Evolutionary conservation across 768 basidiomycete genomes (phyloP).

Genomic region (Clavulina sp.): DNA sequence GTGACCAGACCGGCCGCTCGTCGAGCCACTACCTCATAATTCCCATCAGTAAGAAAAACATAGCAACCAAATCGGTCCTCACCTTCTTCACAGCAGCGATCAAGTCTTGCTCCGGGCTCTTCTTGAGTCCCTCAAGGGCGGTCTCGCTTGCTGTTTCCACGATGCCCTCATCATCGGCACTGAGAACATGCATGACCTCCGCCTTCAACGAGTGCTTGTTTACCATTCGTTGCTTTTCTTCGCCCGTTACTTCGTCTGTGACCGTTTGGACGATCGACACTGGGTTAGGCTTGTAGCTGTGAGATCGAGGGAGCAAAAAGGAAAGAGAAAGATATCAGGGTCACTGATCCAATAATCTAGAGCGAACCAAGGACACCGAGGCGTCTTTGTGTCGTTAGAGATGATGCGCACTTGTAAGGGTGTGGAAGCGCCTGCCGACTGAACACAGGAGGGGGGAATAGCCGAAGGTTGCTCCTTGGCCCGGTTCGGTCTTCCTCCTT

Average conservation of each 20-base stretch:
- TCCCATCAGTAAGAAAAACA: slow-evolving; percentile 25
- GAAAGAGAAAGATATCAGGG: not conserved
- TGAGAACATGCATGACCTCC: slow-evolving; percentile 51
- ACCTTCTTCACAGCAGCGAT: not conserved
- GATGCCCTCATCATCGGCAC: slow-evolving; percentile 20
- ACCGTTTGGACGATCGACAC: slow-evolving; percentile 52
- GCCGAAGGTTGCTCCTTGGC: slow-evolving; percentile 34
- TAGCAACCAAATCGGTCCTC: not conserved
- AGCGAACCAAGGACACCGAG: no score
- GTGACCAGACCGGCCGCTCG: slow-evolving; percentile 75
- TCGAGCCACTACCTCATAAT: no score
- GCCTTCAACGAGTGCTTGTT: slow-evolving; percentile 79
- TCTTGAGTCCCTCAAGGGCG: slow-evolving; percentile 30
- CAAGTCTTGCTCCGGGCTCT: slow-evolving; percentile 11
- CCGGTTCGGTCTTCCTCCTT: slow-evolving; percentile 3
- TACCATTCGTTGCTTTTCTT: slow-evolving; percentile 67
- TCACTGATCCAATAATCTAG: no score
- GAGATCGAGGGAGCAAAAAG: not conserved
- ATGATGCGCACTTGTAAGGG: slow-evolving; percentile 47
- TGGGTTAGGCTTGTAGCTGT: slow-evolving; percentile 60
- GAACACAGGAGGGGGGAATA: slow-evolving; percentile 83
- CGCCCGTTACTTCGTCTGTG: slow-evolving; percentile 57
- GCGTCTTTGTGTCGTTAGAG: no score
- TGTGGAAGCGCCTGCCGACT: slow-evolving; percentile 64
- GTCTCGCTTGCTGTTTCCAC: not conserved